Evolutionary conservation across 1,284 basidiomycete species (phyloP), one percentile per base, ranked within the genome.

Genomic region (Naganishia albida): DNA sequence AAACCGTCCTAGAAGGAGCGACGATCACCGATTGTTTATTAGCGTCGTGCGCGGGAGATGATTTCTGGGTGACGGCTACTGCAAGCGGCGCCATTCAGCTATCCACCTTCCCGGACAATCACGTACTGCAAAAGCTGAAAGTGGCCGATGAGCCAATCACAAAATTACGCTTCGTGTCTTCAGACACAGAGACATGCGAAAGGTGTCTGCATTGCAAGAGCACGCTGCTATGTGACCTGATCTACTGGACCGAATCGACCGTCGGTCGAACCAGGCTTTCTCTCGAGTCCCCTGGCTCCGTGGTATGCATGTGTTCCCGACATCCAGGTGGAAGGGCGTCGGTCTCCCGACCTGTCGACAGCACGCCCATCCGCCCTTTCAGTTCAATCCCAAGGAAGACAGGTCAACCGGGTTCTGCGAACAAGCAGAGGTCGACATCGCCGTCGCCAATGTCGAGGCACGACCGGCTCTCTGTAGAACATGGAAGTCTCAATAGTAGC

Each of bases 341-440:
- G 34, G 13, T 60, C 3, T 60, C 57, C 8, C 46, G 57, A 50
- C 57, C 57, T n/a, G 28, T 60, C 20, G 57, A 60, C n/a, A 38
- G 25, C 26, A 60, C 57, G 15, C 57, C 57, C 0, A 20, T 60
- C 7, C 57, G 57, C 16, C 20, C 57, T 13, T 40, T 50, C 23
- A 46, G 30, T 23, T 50, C 57, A 2, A 34, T 39, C 8, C 12
- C 40, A 16, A 60, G 49, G 39, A 60, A 49, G 46, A 16, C 34
- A 25, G 26, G 46, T n/a, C 30, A 49, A 38, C 38, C 57, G 20
- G 57, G 57, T 23, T 60, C 57, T 16, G 20, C 46, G 3, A 6
- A 39, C 10, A 60, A 60, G 46, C 57, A 60, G 38, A 38, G 57
- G n/a, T 60, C 57, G 7, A 60, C 57, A 23, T 60, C 57, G n/a